These are phyloP conservation scores for Aspergillus spinulosporus DNA, from an alignment of 2,329 filamentous ascomycete species.

Conservation along the genomic window DNA sequence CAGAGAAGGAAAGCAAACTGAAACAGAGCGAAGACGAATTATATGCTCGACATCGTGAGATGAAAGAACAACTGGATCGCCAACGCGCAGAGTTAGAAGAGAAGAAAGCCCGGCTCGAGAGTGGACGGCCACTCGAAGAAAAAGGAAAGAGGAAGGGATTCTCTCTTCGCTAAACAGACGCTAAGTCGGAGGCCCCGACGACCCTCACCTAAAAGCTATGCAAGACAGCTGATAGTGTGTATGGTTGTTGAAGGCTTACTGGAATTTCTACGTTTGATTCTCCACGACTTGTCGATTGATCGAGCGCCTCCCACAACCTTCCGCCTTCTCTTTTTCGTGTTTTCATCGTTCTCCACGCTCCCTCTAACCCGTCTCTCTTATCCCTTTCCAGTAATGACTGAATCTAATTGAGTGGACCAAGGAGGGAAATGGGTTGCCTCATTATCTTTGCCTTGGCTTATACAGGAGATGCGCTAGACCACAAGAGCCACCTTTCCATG, in stretches of 20 bases:
- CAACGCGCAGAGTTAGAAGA: constrained; percentile 95
- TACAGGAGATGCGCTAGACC: constrained; percentile 29
- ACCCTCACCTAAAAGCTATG: constrained; percentile 16
- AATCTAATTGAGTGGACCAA: constrained; percentile 29
- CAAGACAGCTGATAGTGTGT: constrained; percentile 21
- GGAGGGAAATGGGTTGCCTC: constrained; percentile 24
- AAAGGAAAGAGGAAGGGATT: constrained; percentile 99
- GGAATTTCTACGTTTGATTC: constrained; percentile 27
- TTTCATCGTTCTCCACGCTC: constrained; percentile 33
- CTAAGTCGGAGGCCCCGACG: constrained; percentile 18
- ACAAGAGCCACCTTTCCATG: constrained; percentile 20
- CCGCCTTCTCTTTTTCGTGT: constrained; percentile 29
- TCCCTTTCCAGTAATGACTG: constrained; percentile 36
- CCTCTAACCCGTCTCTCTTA: constrained; percentile 31
- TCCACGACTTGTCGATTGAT: constrained; percentile 31
- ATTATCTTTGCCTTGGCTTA: constrained; percentile 21
- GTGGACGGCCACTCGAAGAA: constrained; percentile 92
- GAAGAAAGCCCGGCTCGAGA: constrained; percentile 96
- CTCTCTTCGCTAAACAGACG: constrained; percentile 76
- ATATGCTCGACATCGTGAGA: constrained; percentile 96
- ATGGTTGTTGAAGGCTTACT: constrained; percentile 24
- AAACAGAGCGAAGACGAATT: constrained; percentile 99
- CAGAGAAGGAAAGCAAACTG: constrained; percentile 99
- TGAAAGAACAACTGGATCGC: constrained; percentile 98
- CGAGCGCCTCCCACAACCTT: constrained; percentile 29